Percentiles rank a stretch among this genome's conserved stretches.
Evolutionary conservation across 176 grass and related monocot genomes (phyloP).

Genomic region (Metroxylon sagu): DNA sequence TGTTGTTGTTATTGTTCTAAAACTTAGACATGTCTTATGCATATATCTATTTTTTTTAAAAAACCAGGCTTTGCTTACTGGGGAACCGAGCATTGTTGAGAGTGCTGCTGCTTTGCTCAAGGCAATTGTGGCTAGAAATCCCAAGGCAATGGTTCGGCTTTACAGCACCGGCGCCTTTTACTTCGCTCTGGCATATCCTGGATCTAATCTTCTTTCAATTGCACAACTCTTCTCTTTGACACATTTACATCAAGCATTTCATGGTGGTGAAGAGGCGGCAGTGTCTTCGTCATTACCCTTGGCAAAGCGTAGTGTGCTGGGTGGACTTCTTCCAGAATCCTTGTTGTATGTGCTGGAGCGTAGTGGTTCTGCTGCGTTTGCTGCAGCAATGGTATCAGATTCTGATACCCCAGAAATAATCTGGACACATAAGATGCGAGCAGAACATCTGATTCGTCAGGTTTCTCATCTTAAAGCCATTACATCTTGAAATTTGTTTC

Average conservation of each 20-base stretch:
- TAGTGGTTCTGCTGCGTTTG: slow-evolving; percentile 80
- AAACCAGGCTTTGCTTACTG: slow-evolving; percentile 81
- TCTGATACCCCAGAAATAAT: slow-evolving; percentile 99
- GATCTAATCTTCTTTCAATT: slow-evolving; percentile 93
- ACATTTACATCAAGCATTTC: slow-evolving; percentile 97
- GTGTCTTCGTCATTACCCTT: slow-evolving; percentile 83
- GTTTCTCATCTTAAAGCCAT: slow-evolving; percentile 22
- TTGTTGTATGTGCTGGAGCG: slow-evolving; percentile 92
- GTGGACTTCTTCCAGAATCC: slow-evolving; percentile 90
- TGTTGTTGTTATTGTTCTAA: too few relatives aligned
- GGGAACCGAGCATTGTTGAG: slow-evolving; percentile 96
- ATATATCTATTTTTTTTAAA: not conserved
- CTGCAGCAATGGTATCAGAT: slow-evolving; percentile 92
- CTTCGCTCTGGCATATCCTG: slow-evolving; percentile 81
- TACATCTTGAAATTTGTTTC: not conserved
- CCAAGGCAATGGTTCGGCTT: slow-evolving; percentile 92
- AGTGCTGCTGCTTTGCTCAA: slow-evolving; percentile 77
- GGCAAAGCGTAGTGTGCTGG: slow-evolving; percentile 89
- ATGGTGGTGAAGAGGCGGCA: slow-evolving; percentile 98
- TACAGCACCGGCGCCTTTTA: slow-evolving; percentile 95
- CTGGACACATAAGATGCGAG: slow-evolving; percentile 99
- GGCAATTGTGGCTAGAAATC: slow-evolving; percentile 93
- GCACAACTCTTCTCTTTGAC: slow-evolving; percentile 78
- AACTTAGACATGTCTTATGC: too few relatives aligned
- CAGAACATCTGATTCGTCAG: slow-evolving; percentile 93